These are phyloP conservation scores for Pogostemon cablin DNA, from an alignment of 257 asterid genomes.

Conservation along the genomic window DNA sequence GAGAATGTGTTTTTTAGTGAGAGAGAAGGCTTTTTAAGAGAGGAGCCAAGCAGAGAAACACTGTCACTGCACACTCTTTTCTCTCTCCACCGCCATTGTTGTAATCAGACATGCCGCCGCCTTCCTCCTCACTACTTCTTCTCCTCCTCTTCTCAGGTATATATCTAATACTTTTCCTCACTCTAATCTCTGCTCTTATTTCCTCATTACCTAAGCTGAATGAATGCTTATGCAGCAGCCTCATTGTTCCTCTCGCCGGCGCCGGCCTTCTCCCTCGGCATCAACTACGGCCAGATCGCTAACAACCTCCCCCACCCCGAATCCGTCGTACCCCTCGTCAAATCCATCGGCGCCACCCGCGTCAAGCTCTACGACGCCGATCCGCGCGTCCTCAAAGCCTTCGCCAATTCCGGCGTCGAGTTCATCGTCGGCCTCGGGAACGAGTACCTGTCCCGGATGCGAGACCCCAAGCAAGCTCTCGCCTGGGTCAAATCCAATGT, in stretches of 20 bases:
- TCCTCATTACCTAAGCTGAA: no score
- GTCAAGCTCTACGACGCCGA: constrained; percentile 89
- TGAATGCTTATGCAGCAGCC: not conserved
- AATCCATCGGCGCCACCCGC: constrained; percentile 69
- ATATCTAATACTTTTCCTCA: no score
- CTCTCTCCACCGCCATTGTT: no score
- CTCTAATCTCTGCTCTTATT: no score
- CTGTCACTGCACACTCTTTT: no score
- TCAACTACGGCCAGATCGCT: constrained; percentile 88
- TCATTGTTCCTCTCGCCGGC: constrained; percentile 36
- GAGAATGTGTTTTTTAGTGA: no score
- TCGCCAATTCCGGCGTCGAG: constrained; percentile 77
- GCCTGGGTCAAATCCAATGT: constrained; percentile 75
- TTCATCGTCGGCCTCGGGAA: constrained; percentile 74
- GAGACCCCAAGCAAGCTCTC: constrained; percentile 59
- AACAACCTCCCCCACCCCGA: constrained; percentile 81
- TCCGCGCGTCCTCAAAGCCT: constrained; percentile 67
- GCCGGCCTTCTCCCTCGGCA: constrained; percentile 50
- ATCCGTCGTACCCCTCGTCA: constrained; percentile 60
- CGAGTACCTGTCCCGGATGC: constrained; percentile 54
- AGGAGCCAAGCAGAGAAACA: no score
- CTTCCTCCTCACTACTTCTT: no score
- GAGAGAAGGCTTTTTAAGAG: no score
- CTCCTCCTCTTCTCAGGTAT: no score
- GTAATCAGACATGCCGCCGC: no score